Evolutionary conservation across 345 rosid species (phyloP), one percentile per base, ranked within the genome.

Genomic region (Citrus hindsii): DNA sequence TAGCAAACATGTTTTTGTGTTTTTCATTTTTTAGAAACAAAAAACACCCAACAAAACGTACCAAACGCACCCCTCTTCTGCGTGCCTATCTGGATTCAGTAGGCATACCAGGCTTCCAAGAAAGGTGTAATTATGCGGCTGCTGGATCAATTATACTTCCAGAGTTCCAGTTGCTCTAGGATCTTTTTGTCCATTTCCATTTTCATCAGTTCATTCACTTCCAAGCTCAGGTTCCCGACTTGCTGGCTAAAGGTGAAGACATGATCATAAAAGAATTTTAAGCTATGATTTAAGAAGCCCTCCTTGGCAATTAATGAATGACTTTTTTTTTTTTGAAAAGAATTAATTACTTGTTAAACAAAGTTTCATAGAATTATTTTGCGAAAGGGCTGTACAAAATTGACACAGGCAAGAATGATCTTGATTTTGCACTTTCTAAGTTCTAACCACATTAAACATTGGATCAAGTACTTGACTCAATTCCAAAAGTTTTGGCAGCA

Each of bases 331-430:
- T n/a, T n/a, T n/a, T n/a, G n/a, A n/a, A n/a, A n/a, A n/a, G n/a
- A n/a, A n/a, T n/a, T n/a, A n/a, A n/a, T 35, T 35, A 22, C 71
- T 30, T 64, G 42, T 51, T 18, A 7, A 37, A 37, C 40, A 51
- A 13, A 51, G 21, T 4, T 51, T 4, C 56, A 51, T 86, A 22
- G 75, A 86, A 85, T 95, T 88, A 69, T 66, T 95, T 90, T 74
- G 63, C 66, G 30, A 89, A 89, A 85, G 97, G 90, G 33, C 87
- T 95, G 14, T 92, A 93, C 86, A 91, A 89, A 94, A 87, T 95
- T 69, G 99, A 96, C 65, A 90, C 92, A 14, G 98, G 99, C 35
- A 95, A 92, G 86, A 96, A 96, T 78, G 99, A 96, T 87, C 83
- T 96, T 71, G 99, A 95, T 67, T 97, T 98, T 80, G 90, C 95